phyloP scores from a whole-genome alignment of 768 basidiomycete species.

The Neoboletus magnificus region DNA sequence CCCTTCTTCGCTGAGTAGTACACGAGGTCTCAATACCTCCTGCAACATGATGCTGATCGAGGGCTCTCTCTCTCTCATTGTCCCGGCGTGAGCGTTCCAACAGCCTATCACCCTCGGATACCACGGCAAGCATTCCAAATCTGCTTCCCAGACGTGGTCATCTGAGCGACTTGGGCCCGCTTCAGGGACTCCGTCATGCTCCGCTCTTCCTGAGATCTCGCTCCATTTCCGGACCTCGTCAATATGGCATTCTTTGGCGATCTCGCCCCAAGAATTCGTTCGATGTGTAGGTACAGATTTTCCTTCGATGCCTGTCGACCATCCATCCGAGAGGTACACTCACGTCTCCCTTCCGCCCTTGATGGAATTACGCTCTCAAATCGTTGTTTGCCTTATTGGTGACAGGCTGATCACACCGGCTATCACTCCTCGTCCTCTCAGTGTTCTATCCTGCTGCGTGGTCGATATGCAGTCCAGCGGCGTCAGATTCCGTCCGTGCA shows the following conservation, averaged over 20 bases:
- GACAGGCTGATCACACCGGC: conserved; percentile 13
- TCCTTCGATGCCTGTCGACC: neutral
- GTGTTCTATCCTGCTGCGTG: neutral
- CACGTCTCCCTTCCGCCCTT: neutral
- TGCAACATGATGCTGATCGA: neutral
- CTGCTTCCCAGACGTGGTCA: conserved; percentile 3
- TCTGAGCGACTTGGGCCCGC: conserved; percentile 17
- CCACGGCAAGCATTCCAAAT: conserved; percentile 7
- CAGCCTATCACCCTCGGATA: conserved; percentile 8
- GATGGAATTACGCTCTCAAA: conserved; percentile 5
- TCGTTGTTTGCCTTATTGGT: conserved; percentile 9
- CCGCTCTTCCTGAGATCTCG: conserved; percentile 23
- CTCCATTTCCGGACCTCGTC: conserved; percentile 23
- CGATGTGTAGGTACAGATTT: conserved; percentile 1
- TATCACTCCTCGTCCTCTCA: conserved; percentile 2
- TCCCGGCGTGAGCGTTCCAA: neutral
- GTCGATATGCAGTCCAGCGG: neutral
- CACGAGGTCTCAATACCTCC: neutral
- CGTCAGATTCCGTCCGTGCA: neutral
- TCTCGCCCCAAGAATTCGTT: conserved; percentile 13
- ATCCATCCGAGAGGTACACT: neutral
- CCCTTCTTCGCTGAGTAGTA: conserved; percentile 19
- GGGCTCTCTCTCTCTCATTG: neutral
- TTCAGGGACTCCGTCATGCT: conserved; percentile 23
- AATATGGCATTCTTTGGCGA: conserved; percentile 24